A percentile compares a stretch with the other conserved stretches of the same genome.
Conservation (phyloP, 2,329 filamentous ascomycete species). For the Xylariaceae sp. region DNA sequence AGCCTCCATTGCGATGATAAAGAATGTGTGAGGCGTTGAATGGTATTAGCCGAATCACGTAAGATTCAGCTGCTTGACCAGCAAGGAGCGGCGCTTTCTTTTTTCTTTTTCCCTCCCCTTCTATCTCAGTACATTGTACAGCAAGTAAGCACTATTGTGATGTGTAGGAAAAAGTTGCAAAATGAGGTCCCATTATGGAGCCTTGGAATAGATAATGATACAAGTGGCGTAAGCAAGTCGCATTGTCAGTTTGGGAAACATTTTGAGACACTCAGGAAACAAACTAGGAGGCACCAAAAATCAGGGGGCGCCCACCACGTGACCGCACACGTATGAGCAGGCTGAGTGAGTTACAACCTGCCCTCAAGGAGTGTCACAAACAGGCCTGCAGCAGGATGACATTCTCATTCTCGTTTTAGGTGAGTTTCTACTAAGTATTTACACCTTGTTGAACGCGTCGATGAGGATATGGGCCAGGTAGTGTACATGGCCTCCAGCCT, state of each 20-base stretch:
- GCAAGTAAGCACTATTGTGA: background rate
- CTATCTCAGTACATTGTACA: constrained; percentile 7
- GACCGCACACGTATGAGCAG: constrained; percentile 1
- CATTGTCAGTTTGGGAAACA: constrained; percentile 5
- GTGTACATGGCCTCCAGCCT: too few species aligned
- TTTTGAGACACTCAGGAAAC: constrained; percentile 28
- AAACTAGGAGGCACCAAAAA: constrained; percentile 3
- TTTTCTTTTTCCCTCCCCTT: background rate
- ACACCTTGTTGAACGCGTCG: too few species aligned
- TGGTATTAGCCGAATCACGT: background rate
- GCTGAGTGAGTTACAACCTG: too few species aligned
- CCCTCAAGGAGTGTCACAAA: too few species aligned
- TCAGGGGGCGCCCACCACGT: constrained; percentile 21
- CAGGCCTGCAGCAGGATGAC: too few species aligned
- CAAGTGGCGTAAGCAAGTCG: background rate
- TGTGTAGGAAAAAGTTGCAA: background rate
- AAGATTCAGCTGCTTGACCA: constrained; percentile 12
- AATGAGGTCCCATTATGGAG: background rate
- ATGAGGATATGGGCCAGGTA: too few species aligned
- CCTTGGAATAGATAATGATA: background rate
- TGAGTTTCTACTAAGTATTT: too few species aligned
- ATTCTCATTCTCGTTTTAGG: too few species aligned
- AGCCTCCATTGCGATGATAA: background rate
- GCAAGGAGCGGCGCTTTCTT: constrained; percentile 12
- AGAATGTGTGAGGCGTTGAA: background rate